A percentile compares a stretch with the other conserved stretches of the same genome.
These are phyloP conservation scores for Fomitiporia mediterranea DNA, from an alignment of 1,284 basidiomycete species.

Conservation along the genomic window DNA sequence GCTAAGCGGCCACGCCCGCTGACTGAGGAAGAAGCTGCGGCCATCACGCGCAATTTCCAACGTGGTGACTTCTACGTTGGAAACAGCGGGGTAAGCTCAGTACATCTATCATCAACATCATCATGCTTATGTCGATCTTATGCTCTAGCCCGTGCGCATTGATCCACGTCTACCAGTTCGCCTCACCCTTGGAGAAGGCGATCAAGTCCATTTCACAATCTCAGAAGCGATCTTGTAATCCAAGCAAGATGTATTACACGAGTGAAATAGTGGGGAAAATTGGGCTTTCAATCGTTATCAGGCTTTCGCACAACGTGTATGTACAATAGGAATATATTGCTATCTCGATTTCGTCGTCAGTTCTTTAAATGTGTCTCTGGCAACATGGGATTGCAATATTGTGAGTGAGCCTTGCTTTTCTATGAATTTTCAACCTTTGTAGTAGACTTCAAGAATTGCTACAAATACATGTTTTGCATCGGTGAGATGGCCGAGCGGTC, in stretches of 20 bases:
- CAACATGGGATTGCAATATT: too few species aligned
- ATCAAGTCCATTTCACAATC: constrained; percentile 73
- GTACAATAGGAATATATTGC: too few species aligned
- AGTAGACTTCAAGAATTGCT: too few species aligned
- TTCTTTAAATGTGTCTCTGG: too few species aligned
- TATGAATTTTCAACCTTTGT: not conserved
- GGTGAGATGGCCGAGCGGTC: constrained; percentile 77
- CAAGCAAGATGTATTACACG: not conserved
- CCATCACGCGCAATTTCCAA: constrained; percentile 72
- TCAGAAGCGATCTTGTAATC: constrained; percentile 57
- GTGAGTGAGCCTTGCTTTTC: not conserved
- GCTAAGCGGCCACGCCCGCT: constrained; percentile 68
- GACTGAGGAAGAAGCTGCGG: constrained; percentile 73
- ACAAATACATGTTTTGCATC: not conserved
- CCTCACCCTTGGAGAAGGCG: constrained; percentile 71
- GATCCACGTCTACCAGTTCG: constrained; percentile 71
- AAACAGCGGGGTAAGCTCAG: constrained; percentile 47
- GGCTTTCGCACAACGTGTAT: too few species aligned
- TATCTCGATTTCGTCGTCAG: too few species aligned
- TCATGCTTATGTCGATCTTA: constrained; percentile 25
- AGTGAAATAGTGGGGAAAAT: too few species aligned
- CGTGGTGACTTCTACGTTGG: constrained; percentile 77
- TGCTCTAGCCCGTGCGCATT: constrained; percentile 58
- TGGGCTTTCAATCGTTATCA: too few species aligned
- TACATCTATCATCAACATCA: not conserved